A percentile compares a stretch with the other conserved stretches of the same genome.
Conservation (phyloP, 495 filamentous ascomycete genomes). For the Daldinia decipiens region DNA sequence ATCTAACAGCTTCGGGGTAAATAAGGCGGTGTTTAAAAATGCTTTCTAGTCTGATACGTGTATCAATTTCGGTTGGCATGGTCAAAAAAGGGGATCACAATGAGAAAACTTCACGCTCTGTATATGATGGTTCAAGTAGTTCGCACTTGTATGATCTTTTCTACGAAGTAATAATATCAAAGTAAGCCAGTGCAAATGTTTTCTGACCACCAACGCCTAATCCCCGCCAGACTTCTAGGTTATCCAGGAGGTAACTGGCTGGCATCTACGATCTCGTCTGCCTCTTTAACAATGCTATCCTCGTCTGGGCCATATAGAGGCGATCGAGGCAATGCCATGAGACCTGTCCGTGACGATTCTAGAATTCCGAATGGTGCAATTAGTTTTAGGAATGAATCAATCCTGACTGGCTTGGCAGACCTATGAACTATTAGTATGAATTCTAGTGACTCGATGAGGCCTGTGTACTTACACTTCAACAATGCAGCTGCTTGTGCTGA, state of each 20-base stretch:
- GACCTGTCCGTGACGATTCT: conserved; percentile 90
- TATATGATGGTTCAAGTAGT: conserved; percentile 28
- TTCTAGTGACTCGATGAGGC: conserved; percentile 6
- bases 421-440: conserved; percentile 55
- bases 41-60: background rate
- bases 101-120: conserved; percentile 9
- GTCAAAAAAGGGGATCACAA: background rate
- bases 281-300: conserved; percentile 82
- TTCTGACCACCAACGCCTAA: conserved; percentile 41
- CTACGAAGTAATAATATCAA: conserved; percentile 31
- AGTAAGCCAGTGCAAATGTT: conserved; percentile 22
- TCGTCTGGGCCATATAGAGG: conserved; percentile 80
- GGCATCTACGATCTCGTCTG: conserved; percentile 89
- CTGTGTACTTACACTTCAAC: conserved; percentile 83
- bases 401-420: conserved; percentile 90
- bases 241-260: conserved; percentile 94
- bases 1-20: background rate
- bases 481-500: conserved; percentile 97
- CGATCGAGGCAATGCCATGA: conserved; percentile 96
- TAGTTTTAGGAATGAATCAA: conserved; percentile 97
- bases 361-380: conserved; percentile 95
- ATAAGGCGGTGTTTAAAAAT: background rate
- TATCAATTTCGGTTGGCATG: background rate
- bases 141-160: conserved; percentile 28
- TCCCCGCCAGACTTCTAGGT: conserved; percentile 33